phyloP scores from a whole-genome alignment of 2,329 filamentous ascomycete genomes.

The Colletotrichum gigasporum region DNA sequence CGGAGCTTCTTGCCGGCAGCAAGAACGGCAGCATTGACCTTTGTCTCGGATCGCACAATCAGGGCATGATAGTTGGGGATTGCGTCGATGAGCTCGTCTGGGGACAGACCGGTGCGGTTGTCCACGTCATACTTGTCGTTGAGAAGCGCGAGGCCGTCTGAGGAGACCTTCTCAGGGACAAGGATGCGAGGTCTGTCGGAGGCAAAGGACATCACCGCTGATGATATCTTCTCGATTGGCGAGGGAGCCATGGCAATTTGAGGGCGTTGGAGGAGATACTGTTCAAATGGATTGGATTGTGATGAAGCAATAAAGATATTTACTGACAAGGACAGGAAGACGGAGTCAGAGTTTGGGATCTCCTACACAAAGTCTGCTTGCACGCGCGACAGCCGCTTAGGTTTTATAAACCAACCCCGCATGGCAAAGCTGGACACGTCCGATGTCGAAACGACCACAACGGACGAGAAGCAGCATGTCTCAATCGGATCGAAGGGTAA shows the following conservation, averaged over 20 bases:
- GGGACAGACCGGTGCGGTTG: constrained; percentile 68
- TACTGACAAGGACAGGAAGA: neutral
- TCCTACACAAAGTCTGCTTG: neutral
- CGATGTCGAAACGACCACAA: neutral
- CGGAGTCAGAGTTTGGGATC: neutral
- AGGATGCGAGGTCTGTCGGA: constrained; percentile 61
- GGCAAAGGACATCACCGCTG: constrained; percentile 28
- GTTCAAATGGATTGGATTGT: neutral
- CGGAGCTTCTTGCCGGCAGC: constrained; percentile 73
- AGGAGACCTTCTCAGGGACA: constrained; percentile 82
- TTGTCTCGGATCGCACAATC: constrained; percentile 83
- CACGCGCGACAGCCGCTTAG: neutral
- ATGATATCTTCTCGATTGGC: constrained; percentile 35
- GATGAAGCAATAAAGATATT: neutral
- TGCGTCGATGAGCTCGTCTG: constrained; percentile 70
- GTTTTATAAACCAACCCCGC: constrained; percentile 22
- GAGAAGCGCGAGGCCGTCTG: constrained; percentile 79
- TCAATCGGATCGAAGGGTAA: neutral
- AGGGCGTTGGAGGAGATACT: neutral
- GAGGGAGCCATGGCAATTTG: constrained; percentile 35
- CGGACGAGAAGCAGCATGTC: neutral
- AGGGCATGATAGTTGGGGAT: constrained; percentile 80
- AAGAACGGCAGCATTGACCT: constrained; percentile 77
- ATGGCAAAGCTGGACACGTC: neutral
- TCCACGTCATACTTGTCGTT: constrained; percentile 75